These are phyloP conservation scores for Solanum tarapatanum DNA, from an alignment of 257 asterid species.

Conservation along the genomic window DNA sequence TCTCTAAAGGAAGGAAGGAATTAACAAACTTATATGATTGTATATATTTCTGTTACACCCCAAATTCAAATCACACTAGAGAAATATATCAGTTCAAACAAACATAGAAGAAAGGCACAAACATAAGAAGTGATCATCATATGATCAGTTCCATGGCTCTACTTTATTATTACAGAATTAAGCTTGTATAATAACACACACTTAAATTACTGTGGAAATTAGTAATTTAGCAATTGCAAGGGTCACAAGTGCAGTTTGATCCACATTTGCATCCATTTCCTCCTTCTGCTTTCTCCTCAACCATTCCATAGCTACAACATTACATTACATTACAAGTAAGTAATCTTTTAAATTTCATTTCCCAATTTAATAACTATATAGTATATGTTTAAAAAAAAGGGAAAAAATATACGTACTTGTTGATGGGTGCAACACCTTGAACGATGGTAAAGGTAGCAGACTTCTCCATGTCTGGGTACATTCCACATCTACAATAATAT, in stretches of 20 bases:
- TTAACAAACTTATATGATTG: background rate
- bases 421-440: conserved; percentile 14
- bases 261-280: conserved; percentile 33
- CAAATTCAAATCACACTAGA: background rate
- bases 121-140: background rate
- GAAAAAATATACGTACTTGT: background rate
- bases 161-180: background rate
- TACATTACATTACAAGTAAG: background rate
- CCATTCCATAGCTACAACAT: background rate
- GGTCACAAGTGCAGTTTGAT: conserved; percentile 21
- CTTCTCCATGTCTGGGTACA: conserved; percentile 16
- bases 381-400: background rate
- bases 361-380: background rate
- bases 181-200: background rate
- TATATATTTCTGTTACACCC: background rate
- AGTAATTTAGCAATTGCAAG: conserved; percentile 19
- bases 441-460: background rate
- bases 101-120: background rate
- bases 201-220: background rate
- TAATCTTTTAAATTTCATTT: background rate
- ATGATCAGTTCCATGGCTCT: background rate
- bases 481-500: conserved; percentile 1
- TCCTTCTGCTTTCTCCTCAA: conserved; percentile 11
- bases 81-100: background rate
- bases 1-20: background rate